Base-by-base conservation (phyloP, 1,284 basidiomycete genomes). In the Cutaneotrichosporon spelunceum region DNA sequence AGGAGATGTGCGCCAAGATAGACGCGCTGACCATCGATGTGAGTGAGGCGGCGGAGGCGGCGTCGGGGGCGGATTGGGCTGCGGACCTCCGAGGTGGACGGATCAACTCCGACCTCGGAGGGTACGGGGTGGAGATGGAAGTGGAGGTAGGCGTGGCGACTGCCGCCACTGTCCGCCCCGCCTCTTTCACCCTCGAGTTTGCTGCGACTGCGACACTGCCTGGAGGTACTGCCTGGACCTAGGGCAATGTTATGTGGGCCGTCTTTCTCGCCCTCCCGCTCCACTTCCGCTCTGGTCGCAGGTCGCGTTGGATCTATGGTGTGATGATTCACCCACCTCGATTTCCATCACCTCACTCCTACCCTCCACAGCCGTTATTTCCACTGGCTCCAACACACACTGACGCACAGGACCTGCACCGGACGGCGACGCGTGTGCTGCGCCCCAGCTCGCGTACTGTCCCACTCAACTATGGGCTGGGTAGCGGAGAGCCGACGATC, bases 1-100 rank as follows among this genome's bases (percentile, higher is more conserved):
- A 87, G 33, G 93, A 98, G 77, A 98, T 98, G 95, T 90, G 89
- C 64, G 86, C 85, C 13, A 88, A 88, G 75, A 93, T 99, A 66
- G 92, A 95, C 78, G 81, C 83, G 50, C 86, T 99, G 57, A 88
- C 87, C 21, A 75, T 89, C 13, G 84, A 85, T 36, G 88, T 53
- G 80, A 94, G 59, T 89, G 91, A 68, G 84, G 11, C 10, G 11
- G n/a, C 3, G 44, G 11, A 27, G 16, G 55, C 42, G 4, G 6
- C 42, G 42, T 44, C 42, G 42, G 42, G 7, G 42, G 16, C 19
- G 16, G 42, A 16, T 16, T 33, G 30, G 8, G 8, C 4, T 9
- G 30, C 30, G 30, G 30, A 30, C 30, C 30, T 30, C 30, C 6
- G 30, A 30, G 30, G 30, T 10, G 30, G 30, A 30, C 30, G 30